Conservation (phyloP, 176 grass and related monocot genomes). For the Aegilops speltoides region DNA sequence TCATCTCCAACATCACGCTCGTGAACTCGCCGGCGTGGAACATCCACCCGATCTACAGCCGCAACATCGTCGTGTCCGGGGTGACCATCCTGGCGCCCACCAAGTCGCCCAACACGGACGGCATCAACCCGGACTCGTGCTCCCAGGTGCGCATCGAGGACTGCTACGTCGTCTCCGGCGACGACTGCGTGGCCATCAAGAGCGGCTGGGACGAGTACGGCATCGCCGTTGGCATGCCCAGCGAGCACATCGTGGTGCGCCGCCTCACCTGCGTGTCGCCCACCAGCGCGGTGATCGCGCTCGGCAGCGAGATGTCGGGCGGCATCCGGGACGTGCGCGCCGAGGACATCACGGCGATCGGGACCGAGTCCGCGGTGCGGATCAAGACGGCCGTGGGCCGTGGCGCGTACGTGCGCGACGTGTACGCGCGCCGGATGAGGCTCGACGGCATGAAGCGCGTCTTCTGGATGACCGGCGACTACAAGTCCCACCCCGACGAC, state of each 20-base stretch:
- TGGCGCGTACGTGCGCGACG: not conserved
- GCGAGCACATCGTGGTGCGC: constrained; percentile 70
- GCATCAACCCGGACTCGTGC: constrained; percentile 98
- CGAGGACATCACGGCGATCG: constrained; percentile 75
- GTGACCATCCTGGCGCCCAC: constrained; percentile 82
- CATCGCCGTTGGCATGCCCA: constrained; percentile 79
- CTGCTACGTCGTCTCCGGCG: constrained; percentile 94
- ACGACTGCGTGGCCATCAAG: constrained; percentile 97
- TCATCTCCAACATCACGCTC: constrained; percentile 87
- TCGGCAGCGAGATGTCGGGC: constrained; percentile 98
- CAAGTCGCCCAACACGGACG: constrained; percentile 86
- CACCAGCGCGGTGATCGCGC: constrained; percentile 80
- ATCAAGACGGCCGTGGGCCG: constrained; percentile 8
- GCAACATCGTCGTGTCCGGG: constrained; percentile 65
- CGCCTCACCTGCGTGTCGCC: constrained; percentile 83
- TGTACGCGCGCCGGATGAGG: not conserved
- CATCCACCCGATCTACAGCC: constrained; percentile 93
- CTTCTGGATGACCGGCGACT: constrained; percentile 93
- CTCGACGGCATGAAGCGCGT: constrained; percentile 71
- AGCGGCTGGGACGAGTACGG: constrained; percentile 99
- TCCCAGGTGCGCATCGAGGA: constrained; percentile 85
- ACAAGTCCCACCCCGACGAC: constrained; percentile 29
- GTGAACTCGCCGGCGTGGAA: constrained; percentile 92
- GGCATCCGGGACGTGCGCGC: constrained; percentile 85
- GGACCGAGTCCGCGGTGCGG: constrained; percentile 33